These are phyloP conservation scores for Fremontodendron californicum DNA, from an alignment of 345 rosid genomes.

Conservation along the genomic window DNA sequence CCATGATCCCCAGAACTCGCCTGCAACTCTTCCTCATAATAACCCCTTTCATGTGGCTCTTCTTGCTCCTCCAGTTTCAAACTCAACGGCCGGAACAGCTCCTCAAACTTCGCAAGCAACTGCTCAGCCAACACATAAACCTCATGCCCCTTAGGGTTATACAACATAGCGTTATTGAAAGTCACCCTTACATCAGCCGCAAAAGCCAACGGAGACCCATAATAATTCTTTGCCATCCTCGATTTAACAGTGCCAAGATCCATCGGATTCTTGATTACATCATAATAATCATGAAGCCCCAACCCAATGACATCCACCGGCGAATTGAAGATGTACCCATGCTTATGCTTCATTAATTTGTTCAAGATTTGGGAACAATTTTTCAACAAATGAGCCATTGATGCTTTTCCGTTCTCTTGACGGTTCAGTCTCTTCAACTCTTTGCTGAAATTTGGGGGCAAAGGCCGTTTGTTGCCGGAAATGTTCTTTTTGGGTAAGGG, in stretches of 20 bases:
- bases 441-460: conserved; percentile 18
- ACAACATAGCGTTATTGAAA: conserved; percentile 64
- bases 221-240: conserved; percentile 42
- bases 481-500: conserved; percentile 25
- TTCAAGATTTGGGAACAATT: conserved; percentile 51
- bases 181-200: conserved; percentile 72
- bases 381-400: conserved; percentile 32
- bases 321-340: conserved; percentile 50
- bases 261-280: conserved; percentile 62
- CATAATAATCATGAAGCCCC: conserved; percentile 48
- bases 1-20: conserved; percentile 47
- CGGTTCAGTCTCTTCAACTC: conserved; percentile 30
- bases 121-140: conserved; percentile 53
- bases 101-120: conserved; percentile 45
- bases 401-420: conserved; percentile 27
- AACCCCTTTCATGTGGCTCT: conserved; percentile 11
- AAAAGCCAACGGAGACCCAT: conserved; percentile 49
- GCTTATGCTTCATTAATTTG: too few relatives aligned
- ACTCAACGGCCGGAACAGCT: conserved; percentile 37
- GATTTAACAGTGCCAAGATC: conserved; percentile 69
- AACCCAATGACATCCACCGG: conserved; percentile 59
- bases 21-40: conserved; percentile 29
- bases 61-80: conserved; percentile 17
- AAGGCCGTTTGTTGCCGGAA: conserved; percentile 46
- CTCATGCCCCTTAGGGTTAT: conserved; percentile 70